A percentile compares a stretch with the other conserved stretches of the same genome.
Evolutionary conservation across 352 stramenopile genomes (phyloP).

Genomic region (Globisporangium spiculum): DNA sequence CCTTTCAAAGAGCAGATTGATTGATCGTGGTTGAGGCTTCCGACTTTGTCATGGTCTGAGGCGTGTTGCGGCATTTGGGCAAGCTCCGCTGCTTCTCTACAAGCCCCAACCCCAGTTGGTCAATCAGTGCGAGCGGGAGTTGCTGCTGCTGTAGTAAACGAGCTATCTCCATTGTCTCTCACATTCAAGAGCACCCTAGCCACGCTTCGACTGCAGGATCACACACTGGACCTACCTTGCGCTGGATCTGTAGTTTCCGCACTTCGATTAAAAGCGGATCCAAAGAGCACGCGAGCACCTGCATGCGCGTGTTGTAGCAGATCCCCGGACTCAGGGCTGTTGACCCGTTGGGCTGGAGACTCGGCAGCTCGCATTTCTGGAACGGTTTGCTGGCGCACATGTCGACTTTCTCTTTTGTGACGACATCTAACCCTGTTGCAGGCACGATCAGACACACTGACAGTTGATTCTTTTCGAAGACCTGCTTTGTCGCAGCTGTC

Average conservation of each 20-base stretch:
- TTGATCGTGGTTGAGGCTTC: no score
- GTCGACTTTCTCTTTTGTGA: not conserved
- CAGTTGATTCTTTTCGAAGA: slow-evolving; percentile 9
- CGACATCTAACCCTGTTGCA: not conserved
- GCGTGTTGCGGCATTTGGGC: no score
- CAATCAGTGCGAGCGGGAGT: no score
- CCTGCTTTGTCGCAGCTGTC: slow-evolving; percentile 9
- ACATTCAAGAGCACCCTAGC: slow-evolving; percentile 2
- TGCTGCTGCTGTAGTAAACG: no score
- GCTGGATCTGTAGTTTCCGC: slow-evolving; percentile 16
- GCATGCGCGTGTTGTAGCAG: slow-evolving; percentile 33
- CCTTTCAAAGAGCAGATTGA: no score
- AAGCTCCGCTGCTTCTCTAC: no score
- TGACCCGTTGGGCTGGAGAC: not conserved
- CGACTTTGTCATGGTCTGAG: no score
- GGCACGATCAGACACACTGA: slow-evolving; percentile 11
- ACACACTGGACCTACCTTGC: not conserved
- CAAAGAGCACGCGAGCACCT: slow-evolving; percentile 29
- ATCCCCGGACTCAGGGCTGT: slow-evolving; percentile 14
- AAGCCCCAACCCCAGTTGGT: no score
- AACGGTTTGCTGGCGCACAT: not conserved
- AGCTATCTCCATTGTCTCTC: no score
- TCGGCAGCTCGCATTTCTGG: not conserved
- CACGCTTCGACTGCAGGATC: slow-evolving; percentile 7
- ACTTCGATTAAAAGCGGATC: slow-evolving; percentile 24